Percentiles rank a stretch among this genome's conserved stretches.
phyloP scores from a whole-genome alignment of 2,329 filamentous ascomycete genomes.

The Coniochaeta prunicola region DNA sequence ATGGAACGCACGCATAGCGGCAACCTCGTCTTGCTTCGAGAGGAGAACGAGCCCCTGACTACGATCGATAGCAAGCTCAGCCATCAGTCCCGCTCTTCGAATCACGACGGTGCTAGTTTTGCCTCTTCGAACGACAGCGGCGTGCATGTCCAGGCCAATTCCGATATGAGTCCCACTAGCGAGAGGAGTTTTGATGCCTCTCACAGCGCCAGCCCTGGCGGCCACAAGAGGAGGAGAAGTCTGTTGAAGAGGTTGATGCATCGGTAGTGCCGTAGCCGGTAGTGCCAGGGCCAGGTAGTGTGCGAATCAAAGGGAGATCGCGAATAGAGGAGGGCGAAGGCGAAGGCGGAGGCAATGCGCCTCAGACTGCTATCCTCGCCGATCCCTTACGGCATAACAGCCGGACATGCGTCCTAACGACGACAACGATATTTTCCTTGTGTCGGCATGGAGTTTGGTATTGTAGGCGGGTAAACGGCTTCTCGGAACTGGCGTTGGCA shows the following conservation, averaged over 20 bases:
- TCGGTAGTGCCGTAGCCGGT: conserved; percentile 4
- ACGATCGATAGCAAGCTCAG: not conserved
- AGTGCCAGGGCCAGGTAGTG: not conserved
- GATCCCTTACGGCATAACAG: not conserved
- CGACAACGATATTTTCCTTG: not conserved
- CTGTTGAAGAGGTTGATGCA: conserved; percentile 8
- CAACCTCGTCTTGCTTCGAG: conserved; percentile 16
- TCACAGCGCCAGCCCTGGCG: not conserved
- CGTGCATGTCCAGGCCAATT: not conserved
- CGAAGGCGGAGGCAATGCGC: not conserved
- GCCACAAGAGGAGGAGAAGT: conserved; percentile 7
- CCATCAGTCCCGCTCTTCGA: conserved; percentile 16
- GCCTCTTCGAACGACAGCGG: conserved; percentile 6
- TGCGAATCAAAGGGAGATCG: too few species aligned
- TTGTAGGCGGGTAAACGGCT: not conserved
- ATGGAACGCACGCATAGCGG: conserved; percentile 24
- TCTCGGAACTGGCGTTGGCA: not conserved
- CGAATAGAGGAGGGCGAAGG: not conserved
- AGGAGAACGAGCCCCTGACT: conserved; percentile 6
- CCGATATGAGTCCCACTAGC: not conserved
- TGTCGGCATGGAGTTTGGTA: not conserved
- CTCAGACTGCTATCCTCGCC: not conserved
- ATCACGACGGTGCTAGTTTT: conserved; percentile 32
- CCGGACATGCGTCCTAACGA: not conserved
- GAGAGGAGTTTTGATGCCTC: not conserved